A percentile compares a stretch with the other conserved stretches of the same genome.
Evolutionary conservation across 2,329 filamentous ascomycete genomes (phyloP).

Genomic region (Pseudogymnoascus sp.): DNA sequence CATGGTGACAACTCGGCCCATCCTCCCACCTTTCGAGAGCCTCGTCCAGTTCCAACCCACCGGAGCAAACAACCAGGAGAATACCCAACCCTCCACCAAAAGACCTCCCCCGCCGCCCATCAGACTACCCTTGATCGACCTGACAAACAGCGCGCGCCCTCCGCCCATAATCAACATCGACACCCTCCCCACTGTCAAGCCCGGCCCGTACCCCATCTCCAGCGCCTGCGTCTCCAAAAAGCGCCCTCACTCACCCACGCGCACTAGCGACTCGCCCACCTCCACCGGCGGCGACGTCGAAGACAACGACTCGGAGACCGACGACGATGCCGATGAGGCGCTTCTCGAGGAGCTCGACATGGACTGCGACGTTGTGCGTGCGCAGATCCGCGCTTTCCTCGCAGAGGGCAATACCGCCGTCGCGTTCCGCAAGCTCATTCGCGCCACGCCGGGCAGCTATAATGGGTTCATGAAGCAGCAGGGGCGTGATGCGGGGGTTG

Average conservation of each 20-base stretch:
- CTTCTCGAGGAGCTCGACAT: constrained; percentile 12
- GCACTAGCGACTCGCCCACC: background rate
- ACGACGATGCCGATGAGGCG: constrained; percentile 15
- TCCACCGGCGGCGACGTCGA: constrained; percentile 11
- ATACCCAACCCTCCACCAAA: background rate
- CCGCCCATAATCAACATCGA: background rate
- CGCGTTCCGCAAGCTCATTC: constrained; percentile 35
- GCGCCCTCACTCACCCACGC: background rate
- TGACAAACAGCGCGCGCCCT: constrained; percentile 2
- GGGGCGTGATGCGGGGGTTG: constrained; percentile 33
- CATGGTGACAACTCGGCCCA: background rate
- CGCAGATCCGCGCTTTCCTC: constrained; percentile 37
- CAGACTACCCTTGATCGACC: background rate
- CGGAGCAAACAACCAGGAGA: background rate
- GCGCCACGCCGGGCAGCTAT: constrained; percentile 32
- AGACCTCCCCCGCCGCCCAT: background rate
- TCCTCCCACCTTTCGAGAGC: background rate
- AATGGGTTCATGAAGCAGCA: constrained; percentile 43
- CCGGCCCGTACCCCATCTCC: background rate
- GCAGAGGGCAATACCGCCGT: constrained; percentile 37
- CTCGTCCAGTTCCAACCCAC: background rate
- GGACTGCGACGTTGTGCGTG: constrained; percentile 32
- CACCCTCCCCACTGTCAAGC: background rate
- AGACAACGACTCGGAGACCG: constrained; percentile 15
- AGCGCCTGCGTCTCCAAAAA: background rate